These are phyloP conservation scores for Lachnellula suecica DNA, from an alignment of 2,329 filamentous ascomycete species.

Conservation along the genomic window DNA sequence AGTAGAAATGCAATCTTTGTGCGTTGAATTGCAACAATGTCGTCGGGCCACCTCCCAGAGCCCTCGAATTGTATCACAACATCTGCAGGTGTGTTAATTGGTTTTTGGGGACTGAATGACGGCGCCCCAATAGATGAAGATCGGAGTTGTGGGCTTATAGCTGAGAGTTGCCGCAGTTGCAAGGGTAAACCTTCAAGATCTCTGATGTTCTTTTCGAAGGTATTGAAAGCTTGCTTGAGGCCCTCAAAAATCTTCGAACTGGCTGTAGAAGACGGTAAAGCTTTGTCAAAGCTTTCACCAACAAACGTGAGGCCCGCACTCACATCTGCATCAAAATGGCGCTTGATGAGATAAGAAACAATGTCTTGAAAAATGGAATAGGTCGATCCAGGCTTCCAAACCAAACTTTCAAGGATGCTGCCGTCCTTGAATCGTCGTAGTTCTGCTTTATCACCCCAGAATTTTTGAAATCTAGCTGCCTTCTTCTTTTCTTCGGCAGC, in stretches of 20 bases:
- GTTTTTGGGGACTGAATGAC: conserved; percentile 38
- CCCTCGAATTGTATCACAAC: conserved; percentile 89
- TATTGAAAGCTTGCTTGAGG: conserved; percentile 67
- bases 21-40: conserved; percentile 84
- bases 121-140: conserved; percentile 66
- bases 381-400: conserved; percentile 70
- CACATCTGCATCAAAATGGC: conserved; percentile 64
- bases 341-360: conserved; percentile 65
- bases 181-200: conserved; percentile 80
- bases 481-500: conserved; percentile 82
- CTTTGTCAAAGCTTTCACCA: conserved; percentile 44
- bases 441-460: conserved; percentile 95
- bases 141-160: conserved; percentile 70
- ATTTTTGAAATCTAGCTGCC: conserved; percentile 77
- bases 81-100: conserved; percentile 61
- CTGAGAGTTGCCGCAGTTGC: conserved; percentile 77
- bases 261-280: conserved; percentile 37
- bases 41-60: conserved; percentile 91
- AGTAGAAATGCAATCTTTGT: conserved; percentile 87
- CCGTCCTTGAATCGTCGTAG: conserved; percentile 93
- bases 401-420: conserved; percentile 86
- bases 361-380: conserved; percentile 77
- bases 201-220: conserved; percentile 75
- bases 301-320: conserved; percentile 38
- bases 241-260: conserved; percentile 60